Conservation (phyloP, 768 basidiomycete genomes). For the Rubroboletus satanas region DNA sequence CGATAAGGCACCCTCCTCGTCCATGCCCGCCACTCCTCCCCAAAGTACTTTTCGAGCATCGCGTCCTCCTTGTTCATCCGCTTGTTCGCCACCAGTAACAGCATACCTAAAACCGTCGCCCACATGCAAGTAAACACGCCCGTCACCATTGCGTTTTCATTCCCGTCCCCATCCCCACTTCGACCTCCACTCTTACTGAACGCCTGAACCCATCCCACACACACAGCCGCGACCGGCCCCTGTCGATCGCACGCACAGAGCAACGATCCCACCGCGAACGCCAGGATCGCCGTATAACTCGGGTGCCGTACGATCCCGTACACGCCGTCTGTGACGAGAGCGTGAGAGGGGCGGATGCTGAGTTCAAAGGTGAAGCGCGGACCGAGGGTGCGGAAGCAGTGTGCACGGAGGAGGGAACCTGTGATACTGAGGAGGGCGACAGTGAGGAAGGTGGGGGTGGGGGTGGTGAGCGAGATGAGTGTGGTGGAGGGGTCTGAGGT, state of each 20-base stretch:
- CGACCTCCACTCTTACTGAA: background rate
- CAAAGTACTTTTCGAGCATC: constrained; percentile 28
- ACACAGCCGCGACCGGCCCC: background rate
- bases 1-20: constrained; percentile 18
- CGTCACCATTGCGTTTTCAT: background rate
- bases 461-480: background rate
- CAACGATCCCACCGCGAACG: background rate
- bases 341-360: constrained; percentile 16
- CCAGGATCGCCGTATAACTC: constrained; percentile 15
- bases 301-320: constrained; percentile 32
- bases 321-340: constrained; percentile 25
- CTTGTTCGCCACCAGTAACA: background rate
- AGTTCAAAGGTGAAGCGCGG: constrained; percentile 23
- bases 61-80: constrained; percentile 29
- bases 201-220: background rate
- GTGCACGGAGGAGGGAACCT: constrained; percentile 8
- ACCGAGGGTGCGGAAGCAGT: constrained; percentile 22
- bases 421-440: background rate
- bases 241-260: constrained; percentile 4
- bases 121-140: background rate
- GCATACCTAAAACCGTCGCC: rapidly evolving
- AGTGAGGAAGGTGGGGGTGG: constrained; percentile 9
- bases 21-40: constrained; percentile 28
- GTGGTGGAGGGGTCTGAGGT: background rate
- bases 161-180: background rate